Percentiles rank a stretch among this genome's conserved stretches.
These are phyloP conservation scores for Saccharomycopsis crataegensis DNA, from an alignment of 1,139 yeast genomes.

Conservation along the genomic window DNA sequence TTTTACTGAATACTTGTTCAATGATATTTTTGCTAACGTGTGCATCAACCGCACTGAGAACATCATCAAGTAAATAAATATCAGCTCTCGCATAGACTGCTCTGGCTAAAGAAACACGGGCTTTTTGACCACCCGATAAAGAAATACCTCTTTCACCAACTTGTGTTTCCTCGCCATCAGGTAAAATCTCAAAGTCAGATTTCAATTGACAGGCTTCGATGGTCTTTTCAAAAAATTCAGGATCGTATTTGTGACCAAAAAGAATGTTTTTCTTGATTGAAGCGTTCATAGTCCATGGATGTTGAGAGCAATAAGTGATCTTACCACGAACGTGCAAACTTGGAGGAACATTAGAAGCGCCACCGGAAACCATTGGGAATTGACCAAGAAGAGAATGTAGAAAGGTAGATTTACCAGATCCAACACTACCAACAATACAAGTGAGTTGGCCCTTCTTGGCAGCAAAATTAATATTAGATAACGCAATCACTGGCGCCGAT, in stretches of 20 bases:
- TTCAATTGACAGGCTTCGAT: slow-evolving; percentile 57
- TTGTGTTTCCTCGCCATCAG: slow-evolving; percentile 74
- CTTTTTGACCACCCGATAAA: slow-evolving; percentile 84
- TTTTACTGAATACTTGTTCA: slow-evolving; percentile 55
- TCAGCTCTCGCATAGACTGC: slow-evolving; percentile 67
- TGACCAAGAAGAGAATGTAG: slow-evolving; percentile 41
- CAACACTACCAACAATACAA: slow-evolving; percentile 37
- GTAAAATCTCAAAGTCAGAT: slow-evolving; percentile 55
- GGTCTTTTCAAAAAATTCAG: slow-evolving; percentile 41
- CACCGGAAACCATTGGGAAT: slow-evolving; percentile 36
- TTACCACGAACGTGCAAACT: slow-evolving; percentile 41
- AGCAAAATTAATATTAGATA: slow-evolving; percentile 27
- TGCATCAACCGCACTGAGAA: slow-evolving; percentile 81
- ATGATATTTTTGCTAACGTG: slow-evolving; percentile 75
- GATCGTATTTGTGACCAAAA: slow-evolving; percentile 52
- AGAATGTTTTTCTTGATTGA: slow-evolving; percentile 63
- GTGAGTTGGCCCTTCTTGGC: slow-evolving; percentile 32
- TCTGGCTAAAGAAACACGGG: slow-evolving; percentile 73
- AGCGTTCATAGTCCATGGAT: slow-evolving; percentile 80
- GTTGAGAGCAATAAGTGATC: slow-evolving; percentile 76
- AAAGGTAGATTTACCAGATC: slow-evolving; percentile 37
- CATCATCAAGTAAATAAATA: slow-evolving; percentile 69
- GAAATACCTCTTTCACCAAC: slow-evolving; percentile 88
- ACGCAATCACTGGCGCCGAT: slow-evolving; percentile 24
- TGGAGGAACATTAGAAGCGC: slow-evolving; percentile 34